Base-by-base conservation (phyloP, 2,329 filamentous ascomycete genomes). In the Ophiostoma quercus region DNA sequence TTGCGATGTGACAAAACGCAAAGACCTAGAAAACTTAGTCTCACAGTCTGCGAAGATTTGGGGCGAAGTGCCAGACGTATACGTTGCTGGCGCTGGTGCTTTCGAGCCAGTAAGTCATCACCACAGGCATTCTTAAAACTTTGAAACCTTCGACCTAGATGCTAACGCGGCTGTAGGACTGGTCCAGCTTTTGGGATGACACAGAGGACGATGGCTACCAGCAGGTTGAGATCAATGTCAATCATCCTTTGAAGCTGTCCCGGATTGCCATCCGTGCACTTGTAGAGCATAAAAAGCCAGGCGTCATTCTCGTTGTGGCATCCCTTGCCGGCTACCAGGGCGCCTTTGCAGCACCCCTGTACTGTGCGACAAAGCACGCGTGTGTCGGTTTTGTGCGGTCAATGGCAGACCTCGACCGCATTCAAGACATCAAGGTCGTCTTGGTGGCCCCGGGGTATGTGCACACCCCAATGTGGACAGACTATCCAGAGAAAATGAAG, bases 161-260 rank as follows among this genome's bases (percentile, higher is more conserved):
- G 51, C 51, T 57, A 2, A 57, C 51, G 6, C 51, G 1, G 19
- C 7, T 57, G 22, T 12, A 57, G 73, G 41, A 70, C 29, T 76
- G 73, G 73, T 78, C 76, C 5, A 78, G 77, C 66, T 80, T 79
- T 74, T 78, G 78, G 76, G 71, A 77, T 62, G 79, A 81, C 73
- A 74, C 74, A 3, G 78, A 80, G 71, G 73, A 74, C 3, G 74
- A 77, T 39, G 41, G 70, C 47, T 80, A 79, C 72, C 71, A 73
- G 19, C 60, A 73, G 3, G 68, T 80, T 37, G 73, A 75, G 7
- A 77, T 80, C 73, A 80, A 80, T 71, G 71, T 77, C 22, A 75
- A 76, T 65, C 79, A 81, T 71, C 78, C 79, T 2, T 75, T 79
- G 37, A 80, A 80, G 70, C 74, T 57, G 9, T 25, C 51, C n/a